Evolutionary conservation across 1,284 basidiomycete genomes (phyloP).

Genomic region (Caloboletus inedulis): DNA sequence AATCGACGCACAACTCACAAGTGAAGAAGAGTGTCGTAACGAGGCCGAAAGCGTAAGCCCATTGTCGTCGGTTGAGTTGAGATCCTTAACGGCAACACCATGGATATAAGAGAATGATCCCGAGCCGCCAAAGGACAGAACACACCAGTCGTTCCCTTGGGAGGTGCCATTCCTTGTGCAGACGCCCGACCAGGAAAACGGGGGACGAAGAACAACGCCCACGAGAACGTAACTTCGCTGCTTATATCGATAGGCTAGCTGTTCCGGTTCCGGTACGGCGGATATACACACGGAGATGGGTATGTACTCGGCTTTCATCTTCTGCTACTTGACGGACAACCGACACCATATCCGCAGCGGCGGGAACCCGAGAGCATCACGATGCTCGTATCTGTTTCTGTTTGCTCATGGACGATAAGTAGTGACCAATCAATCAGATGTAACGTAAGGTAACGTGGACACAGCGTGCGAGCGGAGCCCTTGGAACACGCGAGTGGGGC

Average conservation of each 20-base stretch:
- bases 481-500: constrained; percentile 11
- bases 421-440: background rate
- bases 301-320: background rate
- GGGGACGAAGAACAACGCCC: constrained; percentile 5
- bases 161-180: constrained; percentile 28
- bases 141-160: constrained; percentile 39
- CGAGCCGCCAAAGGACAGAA: background rate
- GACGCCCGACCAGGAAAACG: background rate
- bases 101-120: background rate
- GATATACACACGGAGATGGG: constrained; percentile 4
- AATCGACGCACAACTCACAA: constrained; percentile 44
- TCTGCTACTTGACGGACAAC: background rate
- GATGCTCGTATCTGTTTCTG: background rate
- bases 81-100: constrained; percentile 34
- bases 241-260: constrained; percentile 21
- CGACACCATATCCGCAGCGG: background rate
- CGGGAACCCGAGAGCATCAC: background rate
- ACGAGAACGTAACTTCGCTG: background rate
- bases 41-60: constrained; percentile 62
- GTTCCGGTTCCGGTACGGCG: constrained; percentile 4
- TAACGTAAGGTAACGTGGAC: background rate
- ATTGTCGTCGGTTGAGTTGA: constrained; percentile 45
- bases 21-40: constrained; percentile 82
- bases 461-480: background rate
- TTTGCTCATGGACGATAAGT: background rate